Evolutionary conservation across 495 filamentous ascomycete species (phyloP), one percentile per base, ranked within the genome.

Genomic region (Xylaria acuta): DNA sequence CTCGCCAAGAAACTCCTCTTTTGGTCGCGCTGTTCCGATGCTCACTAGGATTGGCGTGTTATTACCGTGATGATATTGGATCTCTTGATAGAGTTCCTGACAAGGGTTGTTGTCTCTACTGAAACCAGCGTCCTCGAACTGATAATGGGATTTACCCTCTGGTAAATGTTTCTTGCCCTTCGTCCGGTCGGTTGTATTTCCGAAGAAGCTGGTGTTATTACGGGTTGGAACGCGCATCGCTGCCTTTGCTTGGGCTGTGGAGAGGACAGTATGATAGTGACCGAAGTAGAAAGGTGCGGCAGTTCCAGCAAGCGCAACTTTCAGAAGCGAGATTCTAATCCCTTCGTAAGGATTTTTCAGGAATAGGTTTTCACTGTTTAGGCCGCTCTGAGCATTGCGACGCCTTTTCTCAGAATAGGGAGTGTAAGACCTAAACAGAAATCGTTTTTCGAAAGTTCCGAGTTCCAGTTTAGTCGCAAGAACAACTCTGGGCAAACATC

Each of bases 101-200:
- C 74, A 78, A 18, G 79, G 80, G 65, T 82, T 82, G 41, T 82
- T 82, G 18, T 77, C 74, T 43, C 16, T 41, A 8, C 59, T 63
- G 16, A 63, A 63, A 4, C 59, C 36, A 16, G 59, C 34, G 40
- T 63, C 59, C 16, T 63, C 18, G n/a, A 63, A 63, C 34, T 25
- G 16, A n/a, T 63, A 63, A 4, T 2, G 5, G 36, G 59, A 63
- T 43, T 63, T 63, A n/a, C 38, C 59, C n/a, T 43, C 36, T 14
- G 59, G 36, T 2, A 63, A 1, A n/a, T 38, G 56, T 0, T 3
- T n/a, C 0, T 63, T 9, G n/a, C 5, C 16, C 12, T 27, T 12
- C 0, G 20, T 4, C n/a, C 20, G 30, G 2, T 8, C 6, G 5
- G 34, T 43, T 63, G 34, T 18, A 38, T 1, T 25, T 16, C n/a